Percentiles rank a stretch among this genome's conserved stretches.
Conservation (phyloP, 2,329 filamentous ascomycete species). For the Penicillium polonicum region DNA sequence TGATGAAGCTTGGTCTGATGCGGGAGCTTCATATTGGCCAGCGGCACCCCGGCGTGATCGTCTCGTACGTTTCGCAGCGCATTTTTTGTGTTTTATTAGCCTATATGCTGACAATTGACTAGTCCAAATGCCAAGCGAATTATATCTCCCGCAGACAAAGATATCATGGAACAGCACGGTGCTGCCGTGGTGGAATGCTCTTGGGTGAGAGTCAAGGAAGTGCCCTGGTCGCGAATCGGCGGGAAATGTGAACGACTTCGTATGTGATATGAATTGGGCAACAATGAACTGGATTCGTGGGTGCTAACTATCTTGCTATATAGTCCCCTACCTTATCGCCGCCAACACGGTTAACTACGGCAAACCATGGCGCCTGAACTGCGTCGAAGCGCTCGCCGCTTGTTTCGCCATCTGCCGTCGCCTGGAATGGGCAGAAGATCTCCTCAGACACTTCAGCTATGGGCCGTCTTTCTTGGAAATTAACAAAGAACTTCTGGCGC, state of each 20-base stretch:
- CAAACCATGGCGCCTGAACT: conserved; percentile 91
- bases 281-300: neutral
- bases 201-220: conserved; percentile 88
- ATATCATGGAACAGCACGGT: conserved; percentile 80
- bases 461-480: conserved; percentile 87
- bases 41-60: conserved; percentile 86
- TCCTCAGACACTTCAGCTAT: conserved; percentile 83
- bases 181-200: conserved; percentile 96
- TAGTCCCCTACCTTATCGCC: conserved; percentile 87
- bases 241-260: conserved; percentile 84
- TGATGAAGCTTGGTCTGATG: conserved; percentile 92
- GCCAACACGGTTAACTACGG: conserved; percentile 98
- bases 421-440: conserved; percentile 81
- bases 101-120: conserved; percentile 2
- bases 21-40: conserved; percentile 88
- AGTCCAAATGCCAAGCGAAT: conserved; percentile 83
- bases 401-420: conserved; percentile 93
- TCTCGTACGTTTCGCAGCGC: conserved; percentile 57
- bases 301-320: neutral
- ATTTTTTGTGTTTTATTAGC: neutral
- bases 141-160: conserved; percentile 77
- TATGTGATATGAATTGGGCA: conserved; percentile 30
- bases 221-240: conserved; percentile 87
- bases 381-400: conserved; percentile 89
- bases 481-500: conserved; percentile 76